Conservation (phyloP, 192 early-diverging fungal species). For the Coemansia erecta region DNA sequence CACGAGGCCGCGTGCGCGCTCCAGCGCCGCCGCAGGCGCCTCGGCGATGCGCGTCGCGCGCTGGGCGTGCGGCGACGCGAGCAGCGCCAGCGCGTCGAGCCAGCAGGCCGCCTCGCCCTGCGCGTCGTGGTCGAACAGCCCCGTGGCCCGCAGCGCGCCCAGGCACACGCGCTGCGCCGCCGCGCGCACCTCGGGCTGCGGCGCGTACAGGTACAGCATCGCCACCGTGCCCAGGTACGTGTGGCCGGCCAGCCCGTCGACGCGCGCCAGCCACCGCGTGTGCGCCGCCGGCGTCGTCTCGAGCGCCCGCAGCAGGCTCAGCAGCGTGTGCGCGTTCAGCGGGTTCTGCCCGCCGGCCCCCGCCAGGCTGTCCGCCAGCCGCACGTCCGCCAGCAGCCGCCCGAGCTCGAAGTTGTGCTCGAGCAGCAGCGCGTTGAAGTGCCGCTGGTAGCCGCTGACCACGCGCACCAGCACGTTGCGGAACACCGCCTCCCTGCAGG, state of each 20-base stretch:
- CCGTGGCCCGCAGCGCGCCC: constrained; percentile 23
- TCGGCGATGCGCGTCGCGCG: constrained; percentile 14
- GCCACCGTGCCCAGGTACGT: constrained; percentile 30
- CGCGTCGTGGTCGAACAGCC: constrained; percentile 41
- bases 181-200: constrained; percentile 27
- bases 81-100: constrained; percentile 42
- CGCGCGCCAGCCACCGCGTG: constrained; percentile 27
- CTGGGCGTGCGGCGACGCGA: constrained; percentile 31
- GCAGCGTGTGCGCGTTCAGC: constrained; percentile 30
- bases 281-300: constrained; percentile 13
- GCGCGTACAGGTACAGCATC: constrained; percentile 26
- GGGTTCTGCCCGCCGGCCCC: constrained; percentile 8
- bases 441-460: constrained; percentile 36
- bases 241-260: constrained; percentile 10
- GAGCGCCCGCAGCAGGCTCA: constrained; percentile 28
- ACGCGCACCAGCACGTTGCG: constrained; percentile 40
- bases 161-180: constrained; percentile 24
- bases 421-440: constrained; percentile 31
- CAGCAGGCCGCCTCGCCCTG: constrained; percentile 34
- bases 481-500: constrained; percentile 24
- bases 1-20: constrained; percentile 22
- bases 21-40: constrained; percentile 1
- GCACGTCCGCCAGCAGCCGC: constrained; percentile 21
- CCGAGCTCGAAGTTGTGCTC: constrained; percentile 46
- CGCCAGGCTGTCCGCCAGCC: constrained; percentile 9